Evolutionary conservation across 1,139 yeast genomes (phyloP), one percentile per base, ranked within the genome.

Genomic region (Arxiozyma slooffiae): DNA sequence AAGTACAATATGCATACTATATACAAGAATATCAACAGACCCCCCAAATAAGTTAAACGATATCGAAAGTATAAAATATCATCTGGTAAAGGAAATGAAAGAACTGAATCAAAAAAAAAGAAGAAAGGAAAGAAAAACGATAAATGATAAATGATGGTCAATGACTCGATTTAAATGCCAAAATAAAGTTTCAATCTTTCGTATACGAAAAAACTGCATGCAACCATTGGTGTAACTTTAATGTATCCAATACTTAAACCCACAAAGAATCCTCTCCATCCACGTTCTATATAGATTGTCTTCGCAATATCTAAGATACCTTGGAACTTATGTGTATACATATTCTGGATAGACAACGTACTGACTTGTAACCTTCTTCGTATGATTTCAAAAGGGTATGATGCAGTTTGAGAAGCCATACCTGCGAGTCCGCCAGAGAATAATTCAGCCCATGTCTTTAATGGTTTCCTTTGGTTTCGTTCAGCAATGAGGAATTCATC

Each of bases 291-390:
- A 61, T 76, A 82, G 20, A 90, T 82, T 8, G 66, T 60, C 47
- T 55, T 60, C 1, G 76, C 69, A 37, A 79, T 76, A 26, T 66
- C 64, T 3, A 63, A 52, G 57, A 85, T 72, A 40, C 72, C 69
- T 46, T 74, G 73, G 58, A 84, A 79, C 42, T 60, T 57, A 49
- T 60, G 64, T 7, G 55, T 57, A 37, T 58, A 58, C 55, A 80
- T 78, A 56, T 80, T 78, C 41, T 54, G 48, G n/a, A 58, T 51
- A 23, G 79, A 73, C 2, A 85, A 86, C 7, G 95, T 95, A 43
- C 95, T 89, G 20, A 94, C 98, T 69, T 94, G 99, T 88, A 94
- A 84, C 62, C 98, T 76, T 66, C 99, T 77, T 60, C 99, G 77
- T 26, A 92, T 80, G 43, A 92, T 96, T 69, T 94, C 99, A 58